Conservation (phyloP, 345 rosid genomes). For the Eucalyptus erythrocorys region DNA sequence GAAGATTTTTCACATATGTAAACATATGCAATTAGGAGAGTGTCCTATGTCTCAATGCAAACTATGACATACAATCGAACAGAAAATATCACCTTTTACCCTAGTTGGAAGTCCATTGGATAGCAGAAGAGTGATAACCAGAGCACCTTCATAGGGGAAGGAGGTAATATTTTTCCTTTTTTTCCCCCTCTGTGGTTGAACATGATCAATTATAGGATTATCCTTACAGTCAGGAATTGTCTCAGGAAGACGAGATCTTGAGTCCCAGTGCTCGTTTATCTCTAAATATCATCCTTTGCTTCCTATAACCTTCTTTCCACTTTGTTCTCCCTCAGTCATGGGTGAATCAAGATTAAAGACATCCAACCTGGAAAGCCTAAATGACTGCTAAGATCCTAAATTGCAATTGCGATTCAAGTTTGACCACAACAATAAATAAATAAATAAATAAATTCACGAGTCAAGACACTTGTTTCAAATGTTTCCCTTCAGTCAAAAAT, state of each 20-base stretch:
- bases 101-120: not conserved
- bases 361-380: constrained; percentile 34
- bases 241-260: constrained; percentile 4
- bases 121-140: not conserved
- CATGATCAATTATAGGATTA: not conserved
- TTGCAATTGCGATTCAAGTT: no score
- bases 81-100: not conserved
- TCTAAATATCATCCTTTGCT: constrained; percentile 15
- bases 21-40: not conserved
- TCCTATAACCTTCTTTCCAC: constrained; percentile 13
- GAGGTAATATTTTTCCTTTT: not conserved
- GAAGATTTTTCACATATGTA: not conserved
- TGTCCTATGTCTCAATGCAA: not conserved
- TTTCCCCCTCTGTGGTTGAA: not conserved
- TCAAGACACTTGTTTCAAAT: not conserved
- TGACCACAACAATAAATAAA: no score
- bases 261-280: constrained; percentile 8
- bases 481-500: not conserved
- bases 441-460: no score
- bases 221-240: constrained; percentile 1
- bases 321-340: constrained; percentile 19
- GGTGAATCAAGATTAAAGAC: constrained; percentile 36
- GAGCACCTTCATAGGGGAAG: not conserved
- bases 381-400: not conserved
- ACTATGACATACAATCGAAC: not conserved